Evolutionary conservation across 176 grass and related monocot species (phyloP).

Genomic region (Saccharum officinarum): DNA sequence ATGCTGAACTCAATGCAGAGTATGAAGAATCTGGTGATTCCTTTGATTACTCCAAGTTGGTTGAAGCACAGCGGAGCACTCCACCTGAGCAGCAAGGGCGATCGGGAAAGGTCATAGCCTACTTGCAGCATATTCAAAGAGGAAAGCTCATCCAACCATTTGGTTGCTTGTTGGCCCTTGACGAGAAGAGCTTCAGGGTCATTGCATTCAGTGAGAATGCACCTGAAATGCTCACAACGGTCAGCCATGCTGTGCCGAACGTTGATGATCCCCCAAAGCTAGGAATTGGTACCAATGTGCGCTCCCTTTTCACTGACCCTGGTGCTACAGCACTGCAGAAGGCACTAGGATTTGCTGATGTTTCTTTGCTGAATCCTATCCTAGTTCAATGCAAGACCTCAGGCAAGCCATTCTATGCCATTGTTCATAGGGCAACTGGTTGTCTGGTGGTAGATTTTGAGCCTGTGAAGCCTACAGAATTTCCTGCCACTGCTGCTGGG

Average conservation of each 20-base stretch:
- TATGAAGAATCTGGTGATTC: constrained; percentile 79
- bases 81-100: constrained; percentile 26
- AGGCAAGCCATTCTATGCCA: constrained; percentile 91
- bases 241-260: constrained; percentile 73
- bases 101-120: constrained; percentile 78
- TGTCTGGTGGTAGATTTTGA: constrained; percentile 89
- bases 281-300: constrained; percentile 62
- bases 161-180: constrained; percentile 82
- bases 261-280: constrained; percentile 60
- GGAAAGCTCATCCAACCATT: constrained; percentile 79
- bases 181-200: constrained; percentile 76
- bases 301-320: constrained; percentile 71
- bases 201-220: constrained; percentile 82
- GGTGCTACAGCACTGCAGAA: constrained; percentile 72
- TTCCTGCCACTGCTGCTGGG: constrained; percentile 80
- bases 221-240: constrained; percentile 77
- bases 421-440: constrained; percentile 77
- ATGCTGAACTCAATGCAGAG: constrained; percentile 78
- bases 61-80: constrained; percentile 39
- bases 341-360: constrained; percentile 71
- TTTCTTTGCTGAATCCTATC: constrained; percentile 86
- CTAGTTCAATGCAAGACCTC: constrained; percentile 87
- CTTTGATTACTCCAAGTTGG: constrained; percentile 87
- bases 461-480: constrained; percentile 78
- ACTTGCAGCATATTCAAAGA: constrained; percentile 88